Evolutionary conservation across 208 protist genomes (phyloP).

Genomic region (Histomonas meleagridis): DNA sequence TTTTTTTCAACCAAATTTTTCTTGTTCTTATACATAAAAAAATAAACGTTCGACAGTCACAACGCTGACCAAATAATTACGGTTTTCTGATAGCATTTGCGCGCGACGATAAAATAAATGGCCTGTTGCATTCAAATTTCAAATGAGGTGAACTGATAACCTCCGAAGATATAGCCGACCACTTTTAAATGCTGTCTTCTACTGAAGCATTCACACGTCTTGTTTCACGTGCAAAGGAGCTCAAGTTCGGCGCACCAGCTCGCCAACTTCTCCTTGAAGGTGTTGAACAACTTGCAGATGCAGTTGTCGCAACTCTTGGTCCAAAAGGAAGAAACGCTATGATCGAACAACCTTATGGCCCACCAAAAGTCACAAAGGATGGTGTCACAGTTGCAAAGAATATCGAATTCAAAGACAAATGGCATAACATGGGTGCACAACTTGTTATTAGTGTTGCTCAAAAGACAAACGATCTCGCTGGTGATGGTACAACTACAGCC

Average conservation of each 20-base stretch:
- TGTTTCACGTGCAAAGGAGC: neutral
- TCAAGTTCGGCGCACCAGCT: neutral
- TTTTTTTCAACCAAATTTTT: no score
- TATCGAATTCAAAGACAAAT: slow-evolving; percentile 91
- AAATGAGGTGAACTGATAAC: no score
- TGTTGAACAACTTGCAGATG: slow-evolving; percentile 20
- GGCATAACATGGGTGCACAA: slow-evolving; percentile 92
- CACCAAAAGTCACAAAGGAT: slow-evolving; percentile 99
- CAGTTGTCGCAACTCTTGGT: slow-evolving; percentile 62
- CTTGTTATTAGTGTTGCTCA: slow-evolving; percentile 72
- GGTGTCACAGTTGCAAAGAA: slow-evolving; percentile 97
- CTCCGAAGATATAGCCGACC: no score
- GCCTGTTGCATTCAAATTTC: no score
- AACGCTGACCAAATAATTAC: no score
- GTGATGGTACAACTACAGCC: slow-evolving; percentile 83
- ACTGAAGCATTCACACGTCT: neutral
- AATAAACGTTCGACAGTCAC: no score
- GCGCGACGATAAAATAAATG: no score
- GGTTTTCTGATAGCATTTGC: no score
- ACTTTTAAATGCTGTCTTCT: neutral
- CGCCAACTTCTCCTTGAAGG: slow-evolving; percentile 18
- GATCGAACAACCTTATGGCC: slow-evolving; percentile 87
- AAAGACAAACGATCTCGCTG: slow-evolving; percentile 57
- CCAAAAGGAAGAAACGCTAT: slow-evolving; percentile 72
- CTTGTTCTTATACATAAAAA: no score